Evolutionary conservation across 139 green algal species (phyloP).

Genomic region (Tetraselmis striata): DNA sequence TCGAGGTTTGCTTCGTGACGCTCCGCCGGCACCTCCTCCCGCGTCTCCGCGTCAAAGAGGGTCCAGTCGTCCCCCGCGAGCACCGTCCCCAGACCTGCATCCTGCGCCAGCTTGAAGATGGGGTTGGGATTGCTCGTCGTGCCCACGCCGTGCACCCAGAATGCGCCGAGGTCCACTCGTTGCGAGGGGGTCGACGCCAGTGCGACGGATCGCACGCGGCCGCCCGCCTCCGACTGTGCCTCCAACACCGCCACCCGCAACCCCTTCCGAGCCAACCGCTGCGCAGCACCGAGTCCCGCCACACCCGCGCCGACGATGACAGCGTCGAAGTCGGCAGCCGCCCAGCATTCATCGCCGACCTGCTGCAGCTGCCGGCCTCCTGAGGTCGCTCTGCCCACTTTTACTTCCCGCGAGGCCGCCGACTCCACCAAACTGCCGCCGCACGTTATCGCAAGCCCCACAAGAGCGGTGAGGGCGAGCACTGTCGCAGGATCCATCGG

Average conservation of each 20-base stretch:
- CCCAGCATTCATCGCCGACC: no score
- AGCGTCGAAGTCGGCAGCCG: no score
- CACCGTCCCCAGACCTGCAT: background rate
- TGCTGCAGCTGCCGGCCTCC: no score
- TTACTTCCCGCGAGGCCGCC: no score
- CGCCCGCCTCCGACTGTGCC: background rate
- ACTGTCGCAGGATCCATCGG: no score
- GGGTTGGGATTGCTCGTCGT: background rate
- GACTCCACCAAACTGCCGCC: no score
- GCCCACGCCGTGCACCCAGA: background rate
- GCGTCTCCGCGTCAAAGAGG: background rate
- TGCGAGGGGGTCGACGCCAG: background rate
- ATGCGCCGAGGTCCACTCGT: background rate
- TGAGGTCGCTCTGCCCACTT: no score
- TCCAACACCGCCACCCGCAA: background rate
- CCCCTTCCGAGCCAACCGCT: background rate
- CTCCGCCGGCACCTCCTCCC: background rate
- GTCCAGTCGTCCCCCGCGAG: background rate
- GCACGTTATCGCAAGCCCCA: no score
- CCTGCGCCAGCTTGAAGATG: background rate
- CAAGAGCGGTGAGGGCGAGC: no score
- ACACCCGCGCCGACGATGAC: background rate
- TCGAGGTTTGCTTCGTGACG: background rate
- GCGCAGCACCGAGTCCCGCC: background rate
- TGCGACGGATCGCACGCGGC: background rate